Evolutionary conservation across 805 yeast genomes (phyloP).

Genomic region (Aciculoconidium aculeatum): DNA sequence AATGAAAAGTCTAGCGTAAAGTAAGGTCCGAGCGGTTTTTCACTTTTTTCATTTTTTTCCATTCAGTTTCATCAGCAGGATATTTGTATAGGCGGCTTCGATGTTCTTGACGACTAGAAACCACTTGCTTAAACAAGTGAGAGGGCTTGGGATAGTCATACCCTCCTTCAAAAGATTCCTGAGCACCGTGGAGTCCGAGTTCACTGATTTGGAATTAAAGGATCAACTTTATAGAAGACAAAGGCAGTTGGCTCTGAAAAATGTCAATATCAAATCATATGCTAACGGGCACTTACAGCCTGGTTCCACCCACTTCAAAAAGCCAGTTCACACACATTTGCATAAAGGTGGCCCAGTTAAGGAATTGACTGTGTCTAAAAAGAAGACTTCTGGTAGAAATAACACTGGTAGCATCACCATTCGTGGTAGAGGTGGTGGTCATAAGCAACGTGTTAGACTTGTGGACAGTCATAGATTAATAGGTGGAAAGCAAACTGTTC

Average conservation of each 20-base stretch:
- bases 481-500: slow-evolving; percentile 71
- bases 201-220: slow-evolving; percentile 74
- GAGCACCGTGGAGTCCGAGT: slow-evolving; percentile 20
- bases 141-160: background rate
- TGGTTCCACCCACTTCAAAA: slow-evolving; percentile 81
- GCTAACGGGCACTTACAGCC: slow-evolving; percentile 75
- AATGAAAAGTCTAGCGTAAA: too few species aligned
- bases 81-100: too few species aligned
- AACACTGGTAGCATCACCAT: slow-evolving; percentile 82
- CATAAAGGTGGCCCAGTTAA: slow-evolving; percentile 80
- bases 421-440: slow-evolving; percentile 97
- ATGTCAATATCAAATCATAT: slow-evolving; percentile 64
- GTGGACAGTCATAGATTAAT: slow-evolving; percentile 67
- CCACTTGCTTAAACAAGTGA: background rate
- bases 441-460: slow-evolving; percentile 77
- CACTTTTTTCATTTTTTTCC: too few species aligned
- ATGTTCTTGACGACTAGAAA: slow-evolving; percentile 1
- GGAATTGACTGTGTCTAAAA: slow-evolving; percentile 67
- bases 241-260: slow-evolving; percentile 63
- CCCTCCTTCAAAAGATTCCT: slow-evolving; percentile 3
- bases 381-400: slow-evolving; percentile 83
- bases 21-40: too few species aligned
- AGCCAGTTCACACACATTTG: slow-evolving; percentile 81
- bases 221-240: slow-evolving; percentile 69
- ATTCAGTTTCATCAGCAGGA: too few species aligned